phyloP scores from a whole-genome alignment of 1,284 basidiomycete species.

The Naganishia liquefaciens region DNA sequence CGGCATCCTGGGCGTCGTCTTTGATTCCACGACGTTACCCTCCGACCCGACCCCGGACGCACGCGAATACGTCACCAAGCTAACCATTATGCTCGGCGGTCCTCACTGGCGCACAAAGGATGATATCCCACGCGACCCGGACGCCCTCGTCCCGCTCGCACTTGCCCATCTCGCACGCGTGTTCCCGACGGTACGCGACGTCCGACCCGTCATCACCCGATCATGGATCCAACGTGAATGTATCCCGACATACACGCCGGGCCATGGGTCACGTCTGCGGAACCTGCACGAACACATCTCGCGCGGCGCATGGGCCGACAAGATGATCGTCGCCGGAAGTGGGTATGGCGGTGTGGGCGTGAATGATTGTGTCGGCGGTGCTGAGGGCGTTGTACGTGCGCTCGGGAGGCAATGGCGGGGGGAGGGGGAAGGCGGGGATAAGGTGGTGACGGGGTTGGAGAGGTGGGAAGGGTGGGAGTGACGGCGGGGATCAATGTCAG shows the following conservation, averaged over 20 bases:
- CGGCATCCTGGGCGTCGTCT: slow-evolving; percentile 75
- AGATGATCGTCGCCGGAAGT: slow-evolving; percentile 76
- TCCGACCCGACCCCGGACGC: slow-evolving; percentile 61
- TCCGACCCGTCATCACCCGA: slow-evolving; percentile 61
- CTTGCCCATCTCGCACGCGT: slow-evolving; percentile 58
- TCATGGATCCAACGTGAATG: slow-evolving; percentile 66
- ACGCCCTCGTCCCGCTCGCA: slow-evolving; percentile 46
- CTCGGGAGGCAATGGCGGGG: slow-evolving; percentile 32
- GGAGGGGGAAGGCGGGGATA: slow-evolving; percentile 31
- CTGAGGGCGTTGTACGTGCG: slow-evolving; percentile 55
- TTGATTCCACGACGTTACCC: slow-evolving; percentile 74
- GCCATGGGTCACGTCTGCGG: slow-evolving; percentile 70
- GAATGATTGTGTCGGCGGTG: slow-evolving; percentile 81
- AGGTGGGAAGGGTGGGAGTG: slow-evolving; percentile 41
- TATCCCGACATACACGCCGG: slow-evolving; percentile 78
- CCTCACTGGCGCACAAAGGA: slow-evolving; percentile 62
- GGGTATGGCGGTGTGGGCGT: slow-evolving; percentile 87
- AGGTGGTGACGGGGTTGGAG: slow-evolving; percentile 49
- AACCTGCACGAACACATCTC: slow-evolving; percentile 58
- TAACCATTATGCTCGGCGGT: slow-evolving; percentile 91
- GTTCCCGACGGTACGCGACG: slow-evolving; percentile 54
- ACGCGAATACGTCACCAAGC: slow-evolving; percentile 58
- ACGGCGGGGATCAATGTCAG: neutral
- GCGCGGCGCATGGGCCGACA: slow-evolving; percentile 59
- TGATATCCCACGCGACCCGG: slow-evolving; percentile 30